Evolutionary conservation across 129 eudicot genomes (phyloP), one percentile per base, ranked within the genome.

Genomic region (Arctium minus): DNA sequence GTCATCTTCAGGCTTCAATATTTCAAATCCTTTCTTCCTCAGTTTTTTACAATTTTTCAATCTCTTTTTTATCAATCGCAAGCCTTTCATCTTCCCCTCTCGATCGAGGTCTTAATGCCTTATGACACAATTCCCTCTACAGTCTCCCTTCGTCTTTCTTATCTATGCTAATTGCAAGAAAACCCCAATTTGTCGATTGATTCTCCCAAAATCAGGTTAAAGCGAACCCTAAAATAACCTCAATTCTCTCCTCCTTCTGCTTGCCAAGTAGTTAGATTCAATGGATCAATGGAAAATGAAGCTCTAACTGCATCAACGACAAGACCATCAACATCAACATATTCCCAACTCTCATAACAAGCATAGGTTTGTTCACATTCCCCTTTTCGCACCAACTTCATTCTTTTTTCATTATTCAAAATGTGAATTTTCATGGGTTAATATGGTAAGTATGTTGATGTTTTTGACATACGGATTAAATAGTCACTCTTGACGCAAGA

Each of bases 221-320:
- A n/a, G 32, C 79, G 70, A 75, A 68, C 73, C 73, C 44, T 80
- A 27, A 50, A 46, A 18, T 60, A 50, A 42, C 46, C 33, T 37
- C 74, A 1, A 17, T 18, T 18, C 50, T 60, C 56, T 22, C 30
- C 69, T 69, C 69, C 37, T 79, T 46, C 50, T 70, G 4, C 15
- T 72, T 22, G 33, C 39, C n/a, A 42, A 32, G 53, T 75, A 48
- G 33, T 33, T 3, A 22, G 10, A 65, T 67, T 29, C 37, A 27
- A 86, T 88, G 91, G 91, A 83, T 83, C 87, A 83, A 1, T 76
- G 87, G 89, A 84, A 82, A 76, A 36, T 40, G 18, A 81, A 70
- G 40, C 68, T 64, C 60, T 73, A 78, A 27, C 46, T 69, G 65
- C 81, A 80, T 80, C 89, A 70, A 68, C 81, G 27, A 33, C 70